Base-by-base conservation (phyloP, 2,329 filamentous ascomycete genomes). In the Apiospora koreana region DNA sequence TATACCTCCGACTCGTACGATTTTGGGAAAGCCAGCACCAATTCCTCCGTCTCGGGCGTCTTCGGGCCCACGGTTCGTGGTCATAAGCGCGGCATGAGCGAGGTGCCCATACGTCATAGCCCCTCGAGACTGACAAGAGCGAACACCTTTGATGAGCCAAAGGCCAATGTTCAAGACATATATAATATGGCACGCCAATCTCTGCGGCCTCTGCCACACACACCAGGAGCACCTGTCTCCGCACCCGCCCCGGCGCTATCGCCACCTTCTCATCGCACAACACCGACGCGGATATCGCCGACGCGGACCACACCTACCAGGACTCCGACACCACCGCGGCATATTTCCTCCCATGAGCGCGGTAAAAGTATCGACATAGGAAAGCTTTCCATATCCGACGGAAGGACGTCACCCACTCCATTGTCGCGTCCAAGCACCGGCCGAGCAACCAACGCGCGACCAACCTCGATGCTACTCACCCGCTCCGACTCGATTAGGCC, bases 51-150 rank as follows among this genome's bases (percentile, higher is more conserved):
- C n/a, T 94, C 93, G 43, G 89, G 88, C 79, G 85, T 84, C 64
- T 88, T 89, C 79, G 80, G 81, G 71, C 79, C 79, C 71, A 73
- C 74, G 38, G 74, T 69, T 43, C 76, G 81, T 71, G 86, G 86
- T 66, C 93, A 95, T 78, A 92, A 90, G 80, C 89, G 94, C 79
- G 93, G 93, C 72, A 87, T 91, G 80, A 95, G 93, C 81, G 93
- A 96, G 84, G 88, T 88, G 70, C 86, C 86, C 41, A 71, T 78
- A 71, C 85, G 85, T 58, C 86, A 90, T 77, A 79, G 86, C 75
- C 81, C 85, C 71, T 82, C 86, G 74, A 62, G 54, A 38, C 2
- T 62, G 31, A 62, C 54, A 62, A 81, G 82, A 71, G 78, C 84
- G 81, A 80, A 86, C 78, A 82, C 85, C 78, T 74, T 77, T 38